phyloP scores from a whole-genome alignment of 2,329 filamentous ascomycete species.

The Aspergillus intermedius region DNA sequence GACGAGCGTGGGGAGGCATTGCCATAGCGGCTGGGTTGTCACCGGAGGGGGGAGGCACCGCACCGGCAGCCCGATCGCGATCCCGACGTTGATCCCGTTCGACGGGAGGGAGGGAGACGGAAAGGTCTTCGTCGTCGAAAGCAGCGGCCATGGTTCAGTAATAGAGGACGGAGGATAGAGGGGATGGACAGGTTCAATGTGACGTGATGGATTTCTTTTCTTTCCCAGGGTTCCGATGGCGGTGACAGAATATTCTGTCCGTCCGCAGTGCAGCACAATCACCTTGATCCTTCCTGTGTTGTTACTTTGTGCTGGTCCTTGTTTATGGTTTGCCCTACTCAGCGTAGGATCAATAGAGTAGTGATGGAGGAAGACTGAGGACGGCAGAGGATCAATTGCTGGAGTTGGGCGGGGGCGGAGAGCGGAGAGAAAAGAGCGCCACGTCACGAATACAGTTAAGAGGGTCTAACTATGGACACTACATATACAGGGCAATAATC shows the following conservation, averaged over 20 bases:
- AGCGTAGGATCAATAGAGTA: too few species aligned
- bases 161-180: constrained; percentile 4
- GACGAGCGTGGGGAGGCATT: constrained; percentile 31
- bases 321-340: too few species aligned
- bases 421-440: background rate
- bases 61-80: constrained; percentile 12
- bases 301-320: too few species aligned
- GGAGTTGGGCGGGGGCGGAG: background rate
- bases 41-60: constrained; percentile 12
- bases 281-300: too few species aligned
- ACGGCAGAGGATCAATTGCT: background rate
- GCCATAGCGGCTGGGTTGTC: constrained; percentile 29
- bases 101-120: constrained; percentile 56
- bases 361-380: background rate
- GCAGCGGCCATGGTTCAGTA: constrained; percentile 29
- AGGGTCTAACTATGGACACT: background rate
- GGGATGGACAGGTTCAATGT: constrained; percentile 21
- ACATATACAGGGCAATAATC: too few species aligned
- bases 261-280: background rate
- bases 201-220: constrained; percentile 29
- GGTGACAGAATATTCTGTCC: background rate
- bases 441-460: background rate
- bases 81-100: constrained; percentile 25
- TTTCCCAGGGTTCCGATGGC: background rate
- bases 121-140: constrained; percentile 77